These are phyloP conservation scores for Melampsora abietis-canadensis DNA, from an alignment of 1,284 basidiomycete genomes.

Conservation along the genomic window DNA sequence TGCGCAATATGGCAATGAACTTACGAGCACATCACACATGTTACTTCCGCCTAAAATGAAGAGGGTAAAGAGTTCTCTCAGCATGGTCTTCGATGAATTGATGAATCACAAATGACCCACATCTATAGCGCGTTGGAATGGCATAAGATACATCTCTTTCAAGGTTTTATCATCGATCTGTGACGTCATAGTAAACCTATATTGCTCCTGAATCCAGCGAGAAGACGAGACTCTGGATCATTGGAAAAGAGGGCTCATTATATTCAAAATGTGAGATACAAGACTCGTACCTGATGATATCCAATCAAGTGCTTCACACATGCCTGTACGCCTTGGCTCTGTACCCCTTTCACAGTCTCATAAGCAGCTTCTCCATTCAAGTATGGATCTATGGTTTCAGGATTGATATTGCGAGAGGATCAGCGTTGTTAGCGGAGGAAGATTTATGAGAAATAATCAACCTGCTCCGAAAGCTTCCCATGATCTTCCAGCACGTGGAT, in stretches of 20 bases:
- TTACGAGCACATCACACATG: slow-evolving; percentile 34
- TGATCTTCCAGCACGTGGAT: slow-evolving; percentile 48
- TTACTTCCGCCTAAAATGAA: slow-evolving; percentile 8
- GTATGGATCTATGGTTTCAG: slow-evolving; percentile 45
- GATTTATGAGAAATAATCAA: background rate
- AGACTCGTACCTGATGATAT: slow-evolving; percentile 43
- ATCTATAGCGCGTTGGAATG: slow-evolving; percentile 9
- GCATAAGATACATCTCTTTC: slow-evolving; percentile 18
- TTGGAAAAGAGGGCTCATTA: background rate
- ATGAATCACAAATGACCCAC: background rate
- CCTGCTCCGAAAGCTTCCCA: slow-evolving; percentile 46
- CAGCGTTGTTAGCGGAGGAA: no score
- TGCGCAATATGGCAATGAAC: background rate
- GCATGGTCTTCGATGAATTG: background rate
- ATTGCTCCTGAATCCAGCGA: slow-evolving; percentile 3
- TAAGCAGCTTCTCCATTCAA: slow-evolving; percentile 49
- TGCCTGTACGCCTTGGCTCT: slow-evolving; percentile 50
- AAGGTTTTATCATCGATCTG: slow-evolving; percentile 25
- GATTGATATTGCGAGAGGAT: no score
- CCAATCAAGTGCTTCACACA: slow-evolving; percentile 46
- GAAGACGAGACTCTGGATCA: background rate
- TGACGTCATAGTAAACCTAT: slow-evolving; percentile 14
- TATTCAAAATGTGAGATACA: background rate
- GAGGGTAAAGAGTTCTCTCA: background rate
- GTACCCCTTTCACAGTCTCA: slow-evolving; percentile 49